phyloP scores from a whole-genome alignment of 2,329 filamentous ascomycete species.

The Microascus cirrosus region DNA sequence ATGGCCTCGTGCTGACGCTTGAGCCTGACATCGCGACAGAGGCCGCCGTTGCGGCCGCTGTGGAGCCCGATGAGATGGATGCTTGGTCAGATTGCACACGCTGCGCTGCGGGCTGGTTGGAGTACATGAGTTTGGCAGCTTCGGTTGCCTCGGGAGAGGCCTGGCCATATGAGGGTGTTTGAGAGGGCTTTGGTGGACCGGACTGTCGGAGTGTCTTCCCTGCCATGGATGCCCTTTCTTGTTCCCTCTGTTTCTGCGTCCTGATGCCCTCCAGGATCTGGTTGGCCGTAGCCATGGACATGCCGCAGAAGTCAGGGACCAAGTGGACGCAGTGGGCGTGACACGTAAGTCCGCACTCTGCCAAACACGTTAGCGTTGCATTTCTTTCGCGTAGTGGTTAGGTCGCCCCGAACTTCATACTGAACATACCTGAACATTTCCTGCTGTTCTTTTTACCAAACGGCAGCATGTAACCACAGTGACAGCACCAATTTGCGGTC shows the following conservation, averaged over 20 bases:
- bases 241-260: conserved; percentile 59
- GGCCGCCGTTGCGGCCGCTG: conserved; percentile 45
- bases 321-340: conserved; percentile 89
- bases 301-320: conserved; percentile 96
- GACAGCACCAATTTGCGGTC: conserved; percentile 98
- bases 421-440: conserved; percentile 64
- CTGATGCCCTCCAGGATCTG: conserved; percentile 83
- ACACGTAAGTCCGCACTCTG: conserved; percentile 83
- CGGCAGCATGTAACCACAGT: conserved; percentile 91
- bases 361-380: neutral
- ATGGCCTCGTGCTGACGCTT: conserved; percentile 18
- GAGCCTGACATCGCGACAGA: conserved; percentile 42
- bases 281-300: conserved; percentile 97
- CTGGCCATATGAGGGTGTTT: conserved; percentile 12
- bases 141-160: conserved; percentile 41
- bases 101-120: conserved; percentile 34
- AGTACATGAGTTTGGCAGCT: conserved; percentile 53
- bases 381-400: neutral
- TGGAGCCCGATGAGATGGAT: conserved; percentile 33
- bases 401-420: conserved; percentile 9
- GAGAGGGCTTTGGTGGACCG: conserved; percentile 19
- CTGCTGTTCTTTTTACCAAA: conserved; percentile 92
- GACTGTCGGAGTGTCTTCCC: conserved; percentile 54
- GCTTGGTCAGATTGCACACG: conserved; percentile 40
- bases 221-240: conserved; percentile 49